A percentile compares a stretch with the other conserved stretches of the same genome.
Conservation (phyloP, 2,329 filamentous ascomycete genomes). For the Coniochaeta sp. region DNA sequence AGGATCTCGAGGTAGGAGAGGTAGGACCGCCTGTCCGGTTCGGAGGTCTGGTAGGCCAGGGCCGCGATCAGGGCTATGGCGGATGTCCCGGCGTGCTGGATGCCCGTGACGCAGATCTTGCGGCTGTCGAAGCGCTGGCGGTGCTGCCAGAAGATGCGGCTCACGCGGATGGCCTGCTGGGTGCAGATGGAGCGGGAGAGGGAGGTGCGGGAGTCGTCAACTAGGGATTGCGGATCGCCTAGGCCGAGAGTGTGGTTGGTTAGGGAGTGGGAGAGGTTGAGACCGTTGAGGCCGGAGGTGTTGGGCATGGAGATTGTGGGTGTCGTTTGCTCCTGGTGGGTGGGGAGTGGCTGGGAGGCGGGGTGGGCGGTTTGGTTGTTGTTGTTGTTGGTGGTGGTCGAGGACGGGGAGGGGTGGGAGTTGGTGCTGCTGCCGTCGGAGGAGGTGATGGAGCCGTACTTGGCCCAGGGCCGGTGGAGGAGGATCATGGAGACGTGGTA, state of each 20-base stretch:
- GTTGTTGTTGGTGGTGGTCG: neutral
- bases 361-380: neutral
- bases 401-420: constrained; percentile 23
- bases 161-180: constrained; percentile 45
- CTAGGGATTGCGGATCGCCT: constrained; percentile 25
- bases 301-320: constrained; percentile 6
- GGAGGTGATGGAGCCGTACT: constrained; percentile 33
- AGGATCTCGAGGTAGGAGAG: constrained; percentile 45
- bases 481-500: constrained; percentile 47
- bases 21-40: constrained; percentile 29
- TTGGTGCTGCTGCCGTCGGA: constrained; percentile 21
- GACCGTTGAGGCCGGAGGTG: no score
- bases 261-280: constrained; percentile 12
- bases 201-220: constrained; percentile 34
- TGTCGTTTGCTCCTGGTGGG: neutral
- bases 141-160: constrained; percentile 48
- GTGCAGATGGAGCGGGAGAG: constrained; percentile 46
- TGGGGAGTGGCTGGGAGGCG: neutral
- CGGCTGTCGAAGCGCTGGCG: constrained; percentile 43
- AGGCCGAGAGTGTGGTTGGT: constrained; percentile 17
- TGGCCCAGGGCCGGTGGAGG: constrained; percentile 45
- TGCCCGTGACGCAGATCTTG: constrained; percentile 41
- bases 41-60: constrained; percentile 25
- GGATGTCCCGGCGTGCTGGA: constrained; percentile 48
- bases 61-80: constrained; percentile 47